Conservation (phyloP, 331 rosid species). For the Quercus phellos region DNA sequence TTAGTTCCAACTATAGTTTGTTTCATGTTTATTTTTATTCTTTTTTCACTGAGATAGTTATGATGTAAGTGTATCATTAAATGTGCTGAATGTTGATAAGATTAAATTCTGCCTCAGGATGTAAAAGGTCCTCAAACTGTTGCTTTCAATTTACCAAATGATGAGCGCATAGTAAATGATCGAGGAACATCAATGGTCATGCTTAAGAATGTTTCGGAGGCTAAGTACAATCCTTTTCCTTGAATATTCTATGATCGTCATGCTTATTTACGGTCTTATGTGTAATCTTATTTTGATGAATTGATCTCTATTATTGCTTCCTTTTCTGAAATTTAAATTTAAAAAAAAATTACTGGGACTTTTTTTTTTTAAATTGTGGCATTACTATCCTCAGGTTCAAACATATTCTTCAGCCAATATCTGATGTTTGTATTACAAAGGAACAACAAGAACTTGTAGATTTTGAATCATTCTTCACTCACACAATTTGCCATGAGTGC, state of each 20-base stretch:
- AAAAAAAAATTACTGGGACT: too few relatives aligned
- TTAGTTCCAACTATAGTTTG: too few relatives aligned
- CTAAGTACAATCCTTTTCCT: constrained; percentile 56
- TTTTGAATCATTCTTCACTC: constrained; percentile 92
- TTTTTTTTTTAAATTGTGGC: not conserved
- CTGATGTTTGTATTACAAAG: constrained; percentile 53
- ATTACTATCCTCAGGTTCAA: constrained; percentile 60
- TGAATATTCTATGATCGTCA: constrained; percentile 17
- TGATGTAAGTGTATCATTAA: not conserved
- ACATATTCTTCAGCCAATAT: constrained; percentile 85
- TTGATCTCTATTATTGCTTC: constrained; percentile 2
- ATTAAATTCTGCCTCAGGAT: constrained; percentile 54
- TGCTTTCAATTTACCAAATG: constrained; percentile 97
- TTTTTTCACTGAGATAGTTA: too few relatives aligned
- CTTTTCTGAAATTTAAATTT: constrained; percentile 1
- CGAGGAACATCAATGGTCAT: constrained; percentile 95
- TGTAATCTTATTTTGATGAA: not conserved
- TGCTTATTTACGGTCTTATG: not conserved
- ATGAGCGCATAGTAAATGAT: constrained; percentile 78
- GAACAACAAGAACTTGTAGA: constrained; percentile 78
- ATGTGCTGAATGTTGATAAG: not conserved
- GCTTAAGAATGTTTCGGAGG: constrained; percentile 96
- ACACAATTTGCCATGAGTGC: constrained; percentile 94
- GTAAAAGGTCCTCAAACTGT: constrained; percentile 93
- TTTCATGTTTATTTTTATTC: too few relatives aligned